Evolutionary conservation across 352 stramenopile genomes (phyloP), one percentile per base, ranked within the genome.

Genomic region (Pythium aphanidermatum): DNA sequence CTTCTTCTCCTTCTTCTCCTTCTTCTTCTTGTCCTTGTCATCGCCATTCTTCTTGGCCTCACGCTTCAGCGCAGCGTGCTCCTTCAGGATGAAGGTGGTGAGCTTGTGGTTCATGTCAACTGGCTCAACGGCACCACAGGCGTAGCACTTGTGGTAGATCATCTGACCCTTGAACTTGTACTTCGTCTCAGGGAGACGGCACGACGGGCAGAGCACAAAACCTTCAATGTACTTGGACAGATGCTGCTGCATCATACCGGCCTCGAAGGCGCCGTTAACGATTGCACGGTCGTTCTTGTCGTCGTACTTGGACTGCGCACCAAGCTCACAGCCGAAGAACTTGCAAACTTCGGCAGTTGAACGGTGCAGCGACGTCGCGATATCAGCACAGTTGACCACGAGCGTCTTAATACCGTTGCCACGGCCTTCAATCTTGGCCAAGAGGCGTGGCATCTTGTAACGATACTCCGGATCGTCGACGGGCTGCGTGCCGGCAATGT

Each of bases 391-490:
- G 84, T 99, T 99, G 23, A 97, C 88, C 48, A 99, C 92, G 26
- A 98, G 79, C 26, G 97, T 99, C 79, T 99, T 99, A 68, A 99
- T 99, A 48, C 97, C 97, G 71, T 99, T 99, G 41, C 97, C 97
- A 43, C 95, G 85, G 28, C 97, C 97, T 82, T 99, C 97, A 51
- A 98, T 97, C 73, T 99, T 99, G 34, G 92, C 95, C 26, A 92
- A 60, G 32, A 98, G 67, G 17, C 89, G 86, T 27, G 96, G 96
- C 96, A 99, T 99, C 82, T 98, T 98, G 92, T 99, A 99, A 50
- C 97, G 95, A 70, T 99, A 99, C 53, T 93, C 82, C 12, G 85
- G 85, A 63, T 95, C 83, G 40, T 98, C 92, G 23, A 98, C 77
- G 46, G 84, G 46, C 59, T 86, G 76, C n/a, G 70, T 86, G 56